Evolutionary conservation across 2,329 filamentous ascomycete genomes (phyloP), one percentile per base, ranked within the genome.

Genomic region (Aspergillus sp.): DNA sequence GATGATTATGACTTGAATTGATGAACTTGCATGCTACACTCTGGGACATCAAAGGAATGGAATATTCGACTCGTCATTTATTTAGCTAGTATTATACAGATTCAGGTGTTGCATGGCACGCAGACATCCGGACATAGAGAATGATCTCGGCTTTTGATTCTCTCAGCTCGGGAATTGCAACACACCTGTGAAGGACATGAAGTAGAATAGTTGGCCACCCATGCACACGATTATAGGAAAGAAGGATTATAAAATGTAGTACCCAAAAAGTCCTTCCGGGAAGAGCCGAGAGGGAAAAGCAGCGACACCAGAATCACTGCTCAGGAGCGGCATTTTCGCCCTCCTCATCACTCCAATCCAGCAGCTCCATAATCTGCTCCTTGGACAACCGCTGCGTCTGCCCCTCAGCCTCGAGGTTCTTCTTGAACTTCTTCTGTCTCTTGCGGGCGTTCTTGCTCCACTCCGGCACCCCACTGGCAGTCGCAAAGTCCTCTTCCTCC

Each of bases 391-490:
- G 82, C 60, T 86, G 84, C 62, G 83, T 79, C 59, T 73, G 70
- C 73, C 82, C 76, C 56, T 88, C 86, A 59, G 84, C 78, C 45
- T 78, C 70, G 63, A 87, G 67, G 65, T 84, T 81, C 76, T 84
- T 84, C 55, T 88, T 74, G 69, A 87, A 79, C 59, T 81, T 79
- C 64, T 86, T 80, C 74, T 90, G 86, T 61, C 87, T 80, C 68
- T 83, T 81, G 58, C 86, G 77, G 9, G 87, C 86, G 74, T 84
- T 87, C 73, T 84, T 83, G 42, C 87, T 87, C 86, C 87, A 90
- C 58, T 79, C 72, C 1, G 70, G 68, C 13, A 82, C 74, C 16
- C 75, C 75, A 10, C 76, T 78, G 10, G 77, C 75, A 45, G 75
- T 72, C 32, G 65, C 67, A 41, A 71, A 65, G 9, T 68, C 67